These are phyloP conservation scores for Phenoliferia sp. DNA, from an alignment of 1,284 basidiomycete genomes.

Conservation along the genomic window DNA sequence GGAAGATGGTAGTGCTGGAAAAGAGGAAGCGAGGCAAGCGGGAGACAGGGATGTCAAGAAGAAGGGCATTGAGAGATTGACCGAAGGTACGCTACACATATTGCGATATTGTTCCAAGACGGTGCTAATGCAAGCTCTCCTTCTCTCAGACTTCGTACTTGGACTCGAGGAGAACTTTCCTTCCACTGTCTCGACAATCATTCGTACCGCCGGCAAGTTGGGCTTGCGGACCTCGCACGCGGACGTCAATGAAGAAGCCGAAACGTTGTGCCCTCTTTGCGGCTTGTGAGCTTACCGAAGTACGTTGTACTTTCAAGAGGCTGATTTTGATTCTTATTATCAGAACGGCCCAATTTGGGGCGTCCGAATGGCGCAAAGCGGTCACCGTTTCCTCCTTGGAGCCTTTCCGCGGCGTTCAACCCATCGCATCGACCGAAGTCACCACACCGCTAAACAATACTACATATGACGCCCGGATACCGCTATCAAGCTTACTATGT, in stretches of 20 bases:
- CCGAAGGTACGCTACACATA: conserved; percentile 21
- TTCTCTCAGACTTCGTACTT: conserved; percentile 24
- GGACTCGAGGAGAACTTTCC: conserved; percentile 29
- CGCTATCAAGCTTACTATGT: conserved; percentile 15
- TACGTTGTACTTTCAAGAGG: no score
- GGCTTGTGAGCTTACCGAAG: conserved; percentile 15
- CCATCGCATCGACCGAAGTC: not conserved
- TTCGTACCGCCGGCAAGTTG: conserved; percentile 31
- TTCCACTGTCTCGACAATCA: conserved; percentile 30
- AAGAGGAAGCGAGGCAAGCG: not conserved
- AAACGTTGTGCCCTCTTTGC: conserved; percentile 8
- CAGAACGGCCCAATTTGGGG: conserved; percentile 16
- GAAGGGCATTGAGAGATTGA: conserved; percentile 12
- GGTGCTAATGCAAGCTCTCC: not conserved
- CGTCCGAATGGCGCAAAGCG: conserved; percentile 18
- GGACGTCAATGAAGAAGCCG: not conserved
- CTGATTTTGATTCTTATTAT: not conserved
- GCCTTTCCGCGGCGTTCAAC: not conserved
- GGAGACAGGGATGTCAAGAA: conserved; percentile 7
- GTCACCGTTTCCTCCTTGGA: conserved; percentile 24
- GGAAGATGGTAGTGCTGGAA: conserved; percentile 5
- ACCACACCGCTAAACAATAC: not conserved
- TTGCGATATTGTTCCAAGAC: not conserved
- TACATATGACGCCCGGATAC: not conserved
- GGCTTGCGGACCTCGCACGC: conserved; percentile 18